phyloP scores from a whole-genome alignment of 1,284 basidiomycete species.

The Leccinum griseonigrum region DNA sequence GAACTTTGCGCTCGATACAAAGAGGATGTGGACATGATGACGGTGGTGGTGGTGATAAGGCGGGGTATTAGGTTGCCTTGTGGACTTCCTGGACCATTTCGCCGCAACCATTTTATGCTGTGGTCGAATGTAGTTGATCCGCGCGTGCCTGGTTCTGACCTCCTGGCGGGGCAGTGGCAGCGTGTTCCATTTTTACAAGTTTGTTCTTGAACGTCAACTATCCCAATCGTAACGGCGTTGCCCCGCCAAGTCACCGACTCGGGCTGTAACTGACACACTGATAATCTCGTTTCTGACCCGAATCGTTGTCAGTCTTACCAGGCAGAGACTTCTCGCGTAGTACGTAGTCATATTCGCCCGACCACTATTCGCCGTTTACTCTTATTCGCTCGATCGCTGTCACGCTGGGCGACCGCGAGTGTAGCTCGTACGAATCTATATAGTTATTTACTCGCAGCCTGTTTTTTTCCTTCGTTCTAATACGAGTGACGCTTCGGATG shows the following conservation, averaged over 20 bases:
- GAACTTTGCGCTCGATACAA: constrained; percentile 1
- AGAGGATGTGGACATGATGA: neutral
- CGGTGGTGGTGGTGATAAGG: constrained; percentile 8
- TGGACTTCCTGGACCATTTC: constrained; percentile 6
- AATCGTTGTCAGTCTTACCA: no score
- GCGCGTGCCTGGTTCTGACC: neutral
- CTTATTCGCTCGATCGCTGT: no score
- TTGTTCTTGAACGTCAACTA: neutral
- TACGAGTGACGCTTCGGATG: neutral
- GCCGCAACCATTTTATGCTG: neutral
- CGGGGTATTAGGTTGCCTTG: constrained; percentile 18
- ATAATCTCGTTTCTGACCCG: no score
- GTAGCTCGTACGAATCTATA: no score
- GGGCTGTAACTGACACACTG: neutral
- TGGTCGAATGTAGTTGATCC: neutral
- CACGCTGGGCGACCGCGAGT: no score
- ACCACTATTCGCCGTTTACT: no score
- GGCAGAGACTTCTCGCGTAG: no score
- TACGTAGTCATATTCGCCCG: no score
- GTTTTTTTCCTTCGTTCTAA: no score
- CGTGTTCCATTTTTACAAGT: neutral
- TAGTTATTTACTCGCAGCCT: no score
- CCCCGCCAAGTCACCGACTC: no score
- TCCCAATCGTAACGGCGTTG: neutral
- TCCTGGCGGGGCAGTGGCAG: neutral